phyloP scores from a whole-genome alignment of 2,329 filamentous ascomycete genomes.

The Cladophialophora psammophila region DNA sequence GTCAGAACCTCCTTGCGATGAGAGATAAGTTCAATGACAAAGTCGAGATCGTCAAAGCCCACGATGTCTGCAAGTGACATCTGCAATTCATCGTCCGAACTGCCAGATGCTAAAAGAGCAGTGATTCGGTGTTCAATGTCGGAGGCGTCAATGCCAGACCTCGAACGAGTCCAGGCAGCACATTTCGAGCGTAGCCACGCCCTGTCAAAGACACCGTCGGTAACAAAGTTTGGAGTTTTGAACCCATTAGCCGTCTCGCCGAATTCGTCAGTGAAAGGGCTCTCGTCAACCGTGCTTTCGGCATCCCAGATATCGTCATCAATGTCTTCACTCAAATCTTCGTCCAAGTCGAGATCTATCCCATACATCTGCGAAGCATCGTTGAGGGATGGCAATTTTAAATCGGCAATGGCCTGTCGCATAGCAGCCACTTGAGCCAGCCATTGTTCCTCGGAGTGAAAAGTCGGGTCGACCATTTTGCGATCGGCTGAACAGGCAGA shows the following conservation, averaged over 20 bases:
- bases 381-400: slow-evolving; percentile 64
- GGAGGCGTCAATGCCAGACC: slow-evolving; percentile 70
- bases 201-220: slow-evolving; percentile 58
- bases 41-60: slow-evolving; percentile 90
- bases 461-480: slow-evolving; percentile 35
- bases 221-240: slow-evolving; percentile 43
- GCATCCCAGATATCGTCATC: slow-evolving; percentile 92
- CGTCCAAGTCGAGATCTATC: slow-evolving; percentile 64
- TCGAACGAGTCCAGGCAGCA: slow-evolving; percentile 67
- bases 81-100: slow-evolving; percentile 85
- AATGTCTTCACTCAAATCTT: slow-evolving; percentile 66
- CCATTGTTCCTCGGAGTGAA: slow-evolving; percentile 70
- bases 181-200: slow-evolving; percentile 78
- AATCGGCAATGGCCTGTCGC: slow-evolving; percentile 79
- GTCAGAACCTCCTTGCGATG: slow-evolving; percentile 73
- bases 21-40: slow-evolving; percentile 87
- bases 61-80: slow-evolving; percentile 87
- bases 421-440: slow-evolving; percentile 83
- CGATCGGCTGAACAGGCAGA: not conserved
- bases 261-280: slow-evolving; percentile 66
- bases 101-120: slow-evolving; percentile 74
- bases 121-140: slow-evolving; percentile 80
- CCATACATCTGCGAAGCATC: slow-evolving; percentile 60
- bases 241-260: slow-evolving; percentile 63
- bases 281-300: slow-evolving; percentile 56